Percentiles rank a stretch among this genome's conserved stretches.
Conservation (phyloP, 352 stramenopile species). For the Globisporangium viniferum region DNA sequence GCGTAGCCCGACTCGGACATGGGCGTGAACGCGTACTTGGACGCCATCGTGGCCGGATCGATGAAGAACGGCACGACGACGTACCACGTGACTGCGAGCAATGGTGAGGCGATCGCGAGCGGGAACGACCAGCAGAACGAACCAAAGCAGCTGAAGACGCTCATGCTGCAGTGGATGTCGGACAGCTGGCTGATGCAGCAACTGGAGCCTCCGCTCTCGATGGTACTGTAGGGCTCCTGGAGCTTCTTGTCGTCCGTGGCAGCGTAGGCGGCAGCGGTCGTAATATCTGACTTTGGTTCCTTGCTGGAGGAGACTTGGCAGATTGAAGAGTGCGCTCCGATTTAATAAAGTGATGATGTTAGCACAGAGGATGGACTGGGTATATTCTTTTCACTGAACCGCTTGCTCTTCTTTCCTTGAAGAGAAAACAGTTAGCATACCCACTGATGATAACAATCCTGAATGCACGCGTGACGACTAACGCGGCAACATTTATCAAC, state of each 20-base stretch:
- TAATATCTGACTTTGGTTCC: not conserved
- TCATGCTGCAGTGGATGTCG: not conserved
- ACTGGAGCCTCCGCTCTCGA: no score
- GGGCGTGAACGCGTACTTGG: constrained; percentile 9
- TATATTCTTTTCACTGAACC: no score
- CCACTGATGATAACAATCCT: no score
- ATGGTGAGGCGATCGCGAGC: not conserved
- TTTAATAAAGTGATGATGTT: no score
- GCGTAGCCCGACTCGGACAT: not conserved
- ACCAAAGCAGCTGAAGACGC: not conserved
- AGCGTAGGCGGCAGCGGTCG: no score
- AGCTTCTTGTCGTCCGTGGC: no score
- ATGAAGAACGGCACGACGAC: constrained; percentile 1
- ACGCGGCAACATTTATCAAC: no score
- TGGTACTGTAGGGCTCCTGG: not conserved
- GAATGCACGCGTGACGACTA: no score
- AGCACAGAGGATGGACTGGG: no score
- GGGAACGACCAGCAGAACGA: not conserved
- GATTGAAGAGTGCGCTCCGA: not conserved
- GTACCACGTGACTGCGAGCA: not conserved
- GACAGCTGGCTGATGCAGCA: not conserved
- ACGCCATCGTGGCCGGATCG: not conserved
- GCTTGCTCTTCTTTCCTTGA: no score
- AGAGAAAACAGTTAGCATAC: no score
- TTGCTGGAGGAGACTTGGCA: not conserved